Base-by-base conservation (phyloP, 1,284 basidiomycete species). In the Ustilago trichophora region DNA sequence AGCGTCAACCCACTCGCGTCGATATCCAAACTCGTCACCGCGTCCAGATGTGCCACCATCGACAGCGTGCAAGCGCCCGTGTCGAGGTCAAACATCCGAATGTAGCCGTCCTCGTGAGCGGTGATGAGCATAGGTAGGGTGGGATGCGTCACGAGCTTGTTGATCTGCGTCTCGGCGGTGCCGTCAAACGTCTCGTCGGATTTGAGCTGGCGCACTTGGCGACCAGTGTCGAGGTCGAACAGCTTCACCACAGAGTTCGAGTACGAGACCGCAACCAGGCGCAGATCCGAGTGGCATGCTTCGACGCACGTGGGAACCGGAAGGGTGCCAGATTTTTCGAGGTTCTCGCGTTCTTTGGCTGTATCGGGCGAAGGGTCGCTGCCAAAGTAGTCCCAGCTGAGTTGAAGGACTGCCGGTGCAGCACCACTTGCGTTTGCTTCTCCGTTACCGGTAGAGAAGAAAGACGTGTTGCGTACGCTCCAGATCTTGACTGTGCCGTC, bases 401-500 rank as follows among this genome's bases (percentile, higher is more conserved):
- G 82, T 73, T 65, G 50, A 11, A 72, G 62, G 18, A 56, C 50
- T 4, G 66, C 66, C 6, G 67, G 56, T 5, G 58, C 47, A n/a
- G 60, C 40, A n/a, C 37, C 49, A 15, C 16, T 22, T 10, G 42
- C 16, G 24, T 37, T 43, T 15, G 32, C 34, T 6, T 53, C 54
- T 22, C 37, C 49, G 19, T 59, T 49, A 27, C 48, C 35, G 8
- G 21, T n/a, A n/a, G n/a, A n/a, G n/a, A n/a, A 37, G 6, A 26
- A 19, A 9, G 37, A 24, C n/a, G 13, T n/a, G 46, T 37, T 36
- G 25, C 54, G 53, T 11, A 64, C 56, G 18, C 50, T 50, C 94
- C 95, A 98, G 9, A 97, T 88, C 82, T 96, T 96, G 71, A 97
- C 90, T 0, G 87, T 85, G 12, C 94, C 94, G 79, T 98, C 94